A percentile compares a stretch with the other conserved stretches of the same genome.
These are phyloP conservation scores for Penicillium tannophilum DNA, from an alignment of 495 filamentous ascomycete species.

Conservation along the genomic window DNA sequence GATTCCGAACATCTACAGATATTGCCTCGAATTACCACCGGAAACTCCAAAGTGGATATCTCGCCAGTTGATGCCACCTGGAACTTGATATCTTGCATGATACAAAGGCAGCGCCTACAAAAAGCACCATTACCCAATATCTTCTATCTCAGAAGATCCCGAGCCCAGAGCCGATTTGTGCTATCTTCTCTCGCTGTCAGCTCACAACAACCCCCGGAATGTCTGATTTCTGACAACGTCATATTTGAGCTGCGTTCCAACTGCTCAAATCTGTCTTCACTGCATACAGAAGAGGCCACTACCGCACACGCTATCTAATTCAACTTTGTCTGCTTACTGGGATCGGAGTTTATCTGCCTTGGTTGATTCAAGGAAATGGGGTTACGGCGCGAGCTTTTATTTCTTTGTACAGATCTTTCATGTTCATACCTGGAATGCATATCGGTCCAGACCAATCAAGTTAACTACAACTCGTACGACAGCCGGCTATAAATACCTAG, in stretches of 20 bases:
- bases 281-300: constrained; percentile 1
- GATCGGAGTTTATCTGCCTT: constrained; percentile 19
- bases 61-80: constrained; percentile 1
- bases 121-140: neutral
- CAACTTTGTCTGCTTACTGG: constrained; percentile 8
- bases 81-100: constrained; percentile 6
- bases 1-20: neutral
- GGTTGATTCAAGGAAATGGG: constrained; percentile 1
- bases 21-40: neutral
- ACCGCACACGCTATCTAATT: constrained; percentile 10
- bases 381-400: constrained; percentile 10
- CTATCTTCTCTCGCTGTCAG: neutral
- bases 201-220: neutral
- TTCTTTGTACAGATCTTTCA: constrained; percentile 14
- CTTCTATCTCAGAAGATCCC: neutral
- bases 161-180: neutral
- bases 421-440: constrained; percentile 19
- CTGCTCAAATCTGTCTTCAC: neutral
- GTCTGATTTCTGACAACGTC: neutral
- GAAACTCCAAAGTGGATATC: neutral
- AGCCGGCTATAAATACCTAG: neutral
- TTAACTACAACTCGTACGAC: neutral
- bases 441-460: neutral
- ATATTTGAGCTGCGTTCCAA: neutral
- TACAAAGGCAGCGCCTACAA: neutral